These are phyloP conservation scores for Pichia ethanolica DNA, from an alignment of 805 yeast genomes.

Conservation along the genomic window DNA sequence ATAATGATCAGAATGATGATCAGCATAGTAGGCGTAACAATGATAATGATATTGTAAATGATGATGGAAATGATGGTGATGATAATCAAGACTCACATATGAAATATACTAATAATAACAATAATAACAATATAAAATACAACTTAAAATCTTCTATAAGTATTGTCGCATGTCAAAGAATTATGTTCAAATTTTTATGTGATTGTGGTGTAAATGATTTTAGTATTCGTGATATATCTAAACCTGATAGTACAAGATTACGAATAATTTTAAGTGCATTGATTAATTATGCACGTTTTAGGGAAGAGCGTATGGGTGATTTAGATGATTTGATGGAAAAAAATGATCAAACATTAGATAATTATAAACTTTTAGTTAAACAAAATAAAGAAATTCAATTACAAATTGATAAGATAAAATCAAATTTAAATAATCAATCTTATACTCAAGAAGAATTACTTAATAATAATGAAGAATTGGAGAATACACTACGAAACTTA, in stretches of 20 bases:
- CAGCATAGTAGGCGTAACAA: no score
- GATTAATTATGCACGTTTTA: slow-evolving; percentile 75
- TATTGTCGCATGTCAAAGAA: slow-evolving; percentile 50
- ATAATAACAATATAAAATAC: slow-evolving; percentile 8
- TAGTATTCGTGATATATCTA: slow-evolving; percentile 60
- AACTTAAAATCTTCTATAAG: slow-evolving; percentile 34
- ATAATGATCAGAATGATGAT: neutral
- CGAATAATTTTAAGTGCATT: slow-evolving; percentile 70
- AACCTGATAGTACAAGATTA: slow-evolving; percentile 66
- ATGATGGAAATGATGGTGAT: no score
- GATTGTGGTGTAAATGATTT: slow-evolving; percentile 77
- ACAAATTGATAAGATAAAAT: slow-evolving; percentile 15
- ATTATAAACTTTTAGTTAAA: slow-evolving; percentile 36
- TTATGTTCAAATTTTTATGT: slow-evolving; percentile 53
- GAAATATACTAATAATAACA: slow-evolving; percentile 2
- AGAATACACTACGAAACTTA: slow-evolving; percentile 51
- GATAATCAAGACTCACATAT: no score
- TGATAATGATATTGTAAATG: no score
- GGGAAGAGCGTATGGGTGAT: slow-evolving; percentile 68
- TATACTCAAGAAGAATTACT: slow-evolving; percentile 36
- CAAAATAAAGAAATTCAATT: slow-evolving; percentile 33
- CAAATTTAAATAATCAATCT: slow-evolving; percentile 18
- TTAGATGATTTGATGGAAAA: slow-evolving; percentile 54
- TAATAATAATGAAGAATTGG: slow-evolving; percentile 48
- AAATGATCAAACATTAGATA: slow-evolving; percentile 43